Evolutionary conservation across 768 basidiomycete genomes (phyloP).

Genomic region (Kwoniella newhampshirensis): DNA sequence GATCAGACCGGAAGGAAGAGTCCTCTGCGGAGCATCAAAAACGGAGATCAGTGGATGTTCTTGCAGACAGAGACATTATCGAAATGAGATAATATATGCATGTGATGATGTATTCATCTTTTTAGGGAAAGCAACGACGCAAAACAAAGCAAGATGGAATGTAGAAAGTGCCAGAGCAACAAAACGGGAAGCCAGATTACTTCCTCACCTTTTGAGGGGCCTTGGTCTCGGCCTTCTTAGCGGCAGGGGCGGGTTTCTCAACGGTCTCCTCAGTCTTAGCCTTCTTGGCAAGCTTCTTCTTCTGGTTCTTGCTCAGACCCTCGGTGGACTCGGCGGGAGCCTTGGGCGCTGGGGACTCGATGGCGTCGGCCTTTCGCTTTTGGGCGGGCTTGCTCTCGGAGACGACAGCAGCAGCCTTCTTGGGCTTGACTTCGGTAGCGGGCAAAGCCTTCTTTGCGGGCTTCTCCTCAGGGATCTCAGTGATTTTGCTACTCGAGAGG

Average conservation of each 20-base stretch:
- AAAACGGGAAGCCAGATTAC: neutral
- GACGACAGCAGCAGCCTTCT: constrained; percentile 22
- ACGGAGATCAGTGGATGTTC: neutral
- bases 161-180: neutral
- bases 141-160: constrained; percentile 1
- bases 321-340: constrained; percentile 29
- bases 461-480: constrained; percentile 37
- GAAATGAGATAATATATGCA: constrained; percentile 8
- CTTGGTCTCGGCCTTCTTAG: constrained; percentile 17
- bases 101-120: constrained; percentile 1
- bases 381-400: constrained; percentile 38
- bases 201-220: constrained; percentile 47
- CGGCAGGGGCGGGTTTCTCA: constrained; percentile 12
- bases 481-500: constrained; percentile 41
- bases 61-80: neutral
- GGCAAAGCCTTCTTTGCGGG: constrained; percentile 25
- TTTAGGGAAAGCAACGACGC: neutral
- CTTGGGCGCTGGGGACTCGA: constrained; percentile 57
- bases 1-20: constrained; percentile 70
- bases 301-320: constrained; percentile 59
- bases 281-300: constrained; percentile 69
- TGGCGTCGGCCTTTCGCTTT: constrained; percentile 72
- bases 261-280: constrained; percentile 62
- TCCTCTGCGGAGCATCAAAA: constrained; percentile 27
- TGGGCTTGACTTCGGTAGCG: constrained; percentile 24